Evolutionary conservation across 345 rosid species (phyloP), one percentile per base, ranked within the genome.

Genomic region (Murraya koenigii): DNA sequence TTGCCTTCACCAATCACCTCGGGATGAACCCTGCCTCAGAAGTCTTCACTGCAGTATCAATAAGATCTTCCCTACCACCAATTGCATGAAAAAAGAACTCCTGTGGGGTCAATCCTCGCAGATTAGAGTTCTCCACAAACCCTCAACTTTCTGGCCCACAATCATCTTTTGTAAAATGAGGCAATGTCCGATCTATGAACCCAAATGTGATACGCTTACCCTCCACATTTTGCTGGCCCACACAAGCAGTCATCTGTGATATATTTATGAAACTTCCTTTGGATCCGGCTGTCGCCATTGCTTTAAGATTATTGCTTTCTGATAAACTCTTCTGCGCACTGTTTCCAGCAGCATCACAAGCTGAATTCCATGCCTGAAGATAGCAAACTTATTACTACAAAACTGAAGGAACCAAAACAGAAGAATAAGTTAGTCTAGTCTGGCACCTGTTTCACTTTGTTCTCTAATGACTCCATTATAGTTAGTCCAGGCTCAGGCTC

Each of bases 1-100:
- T 95, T 32, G 99, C 99, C 89, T 95, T 95, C 68, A 93, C 99
- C 75, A 95, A 78, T 28, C 99, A 88, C 90, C 99, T 92, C 88
- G 92, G 99, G 77, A 95, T 95, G 84, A 93, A 93, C 63, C 99
- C 97, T 80, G 99, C 93, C 84, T 93, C 97, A 78, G 99, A 95
- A 72, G 99, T 95, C 88, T 95, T 95, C 74, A 95, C 99, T n/a
- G 98, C 97, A 47, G 98, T 95, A 87, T 95, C 98, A 44, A 95
- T 95, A 73, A 95, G 98, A 87, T 98, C 98, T 86, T 95, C 98
- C 82, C 99, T 89, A 89, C 98, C 98, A 86, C 98, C 99, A 98
- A 95, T 95, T 1, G 99, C 99, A 81, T 95, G 99, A 74, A 93
- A 95, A 85, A 95, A 95, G 90, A 93, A 95, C 84, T 93, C 98